A percentile compares a stretch with the other conserved stretches of the same genome.
phyloP scores from a whole-genome alignment of 2,329 filamentous ascomycete species.

The Knoxdaviesia proteae region DNA sequence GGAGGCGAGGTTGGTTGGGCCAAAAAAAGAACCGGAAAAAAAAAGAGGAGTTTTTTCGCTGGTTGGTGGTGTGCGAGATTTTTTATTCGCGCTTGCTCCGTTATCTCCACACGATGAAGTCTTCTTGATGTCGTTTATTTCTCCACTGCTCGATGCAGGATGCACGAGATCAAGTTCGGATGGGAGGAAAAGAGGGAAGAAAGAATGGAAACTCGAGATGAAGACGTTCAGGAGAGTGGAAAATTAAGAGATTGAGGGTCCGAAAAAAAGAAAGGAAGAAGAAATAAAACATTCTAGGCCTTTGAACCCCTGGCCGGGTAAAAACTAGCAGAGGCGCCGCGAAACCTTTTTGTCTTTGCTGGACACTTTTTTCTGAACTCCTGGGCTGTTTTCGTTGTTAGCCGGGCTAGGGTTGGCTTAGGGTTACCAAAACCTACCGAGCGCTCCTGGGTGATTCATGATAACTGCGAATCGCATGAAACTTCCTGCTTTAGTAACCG shows the following conservation, averaged over 20 bases:
- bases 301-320: neutral
- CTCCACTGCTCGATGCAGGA: too few species aligned
- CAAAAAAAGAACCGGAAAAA: neutral
- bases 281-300: neutral
- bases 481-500: constrained; percentile 7
- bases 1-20: too few species aligned
- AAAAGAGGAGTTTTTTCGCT: neutral
- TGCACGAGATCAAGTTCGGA: neutral
- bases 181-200: neutral
- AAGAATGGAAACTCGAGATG: neutral
- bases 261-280: neutral
- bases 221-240: neutral
- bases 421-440: too few species aligned
- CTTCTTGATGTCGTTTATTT: too few species aligned
- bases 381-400: neutral
- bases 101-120: too few species aligned
- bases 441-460: constrained; percentile 10
- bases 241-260: neutral
- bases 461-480: constrained; percentile 19
- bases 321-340: too few species aligned
- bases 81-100: too few species aligned
- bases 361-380: neutral
- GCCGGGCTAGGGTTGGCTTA: neutral
- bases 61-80: too few species aligned
- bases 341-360: too few species aligned